Conservation (phyloP, 306 rosid genomes). For the Cicer cuneatum region DNA sequence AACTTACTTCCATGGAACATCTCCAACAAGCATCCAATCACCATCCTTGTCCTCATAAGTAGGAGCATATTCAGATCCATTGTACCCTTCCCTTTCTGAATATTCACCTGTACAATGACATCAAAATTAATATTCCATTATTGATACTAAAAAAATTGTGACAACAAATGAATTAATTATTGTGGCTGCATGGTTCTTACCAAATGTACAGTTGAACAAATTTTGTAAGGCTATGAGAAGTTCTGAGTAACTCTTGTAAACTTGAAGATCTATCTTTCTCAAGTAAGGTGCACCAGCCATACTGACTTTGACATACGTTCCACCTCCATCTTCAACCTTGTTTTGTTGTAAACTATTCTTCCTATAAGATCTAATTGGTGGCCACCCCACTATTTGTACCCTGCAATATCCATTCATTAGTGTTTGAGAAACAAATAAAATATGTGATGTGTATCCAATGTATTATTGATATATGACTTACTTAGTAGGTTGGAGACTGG, state of each 20-base stretch:
- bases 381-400: constrained; percentile 95
- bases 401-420: constrained; percentile 48
- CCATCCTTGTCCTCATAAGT: constrained; percentile 91
- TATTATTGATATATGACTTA: constrained; percentile 35
- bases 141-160: too few species aligned
- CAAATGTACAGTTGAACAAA: constrained; percentile 75
- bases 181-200: constrained; percentile 45
- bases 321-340: constrained; percentile 50
- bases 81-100: constrained; percentile 73
- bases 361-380: constrained; percentile 77
- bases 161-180: too few species aligned
- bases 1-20: constrained; percentile 91
- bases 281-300: constrained; percentile 90
- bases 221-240: constrained; percentile 72
- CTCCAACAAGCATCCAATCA: constrained; percentile 97
- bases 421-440: too few species aligned
- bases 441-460: too few species aligned
- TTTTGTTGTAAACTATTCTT: constrained; percentile 60
- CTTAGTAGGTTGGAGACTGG: constrained; percentile 59
- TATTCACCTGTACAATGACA: constrained; percentile 57
- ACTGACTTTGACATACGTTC: constrained; percentile 78
- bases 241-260: constrained; percentile 68
- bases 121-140: not conserved
- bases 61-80: constrained; percentile 72
- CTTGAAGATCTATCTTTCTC: constrained; percentile 77